Conservation (phyloP, 176 grass and related monocot species). For the Saccharum spontaneum region DNA sequence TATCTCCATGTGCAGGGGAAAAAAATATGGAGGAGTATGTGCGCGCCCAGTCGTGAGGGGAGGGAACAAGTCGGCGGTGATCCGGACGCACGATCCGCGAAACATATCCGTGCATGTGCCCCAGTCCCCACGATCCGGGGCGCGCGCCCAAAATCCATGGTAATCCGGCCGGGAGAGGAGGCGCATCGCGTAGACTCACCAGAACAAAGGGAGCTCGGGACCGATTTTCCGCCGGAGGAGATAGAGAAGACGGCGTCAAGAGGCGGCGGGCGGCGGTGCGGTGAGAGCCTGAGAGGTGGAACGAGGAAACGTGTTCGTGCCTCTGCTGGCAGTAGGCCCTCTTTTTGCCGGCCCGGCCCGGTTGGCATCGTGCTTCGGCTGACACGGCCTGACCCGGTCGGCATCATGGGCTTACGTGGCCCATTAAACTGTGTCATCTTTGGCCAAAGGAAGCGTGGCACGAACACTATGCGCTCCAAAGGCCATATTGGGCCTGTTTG, state of each 20-base stretch:
- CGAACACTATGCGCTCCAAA: too few species aligned
- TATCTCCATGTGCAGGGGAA: background rate
- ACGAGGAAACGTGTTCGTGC: background rate
- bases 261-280: background rate
- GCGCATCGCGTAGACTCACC: background rate
- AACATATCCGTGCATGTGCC: background rate
- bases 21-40: background rate
- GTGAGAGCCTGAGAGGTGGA: background rate
- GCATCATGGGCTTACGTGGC: too few species aligned
- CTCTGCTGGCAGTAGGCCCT: background rate
- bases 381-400: too few species aligned
- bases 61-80: background rate
- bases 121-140: background rate
- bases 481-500: too few species aligned
- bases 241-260: background rate
- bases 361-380: background rate
- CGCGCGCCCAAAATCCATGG: background rate
- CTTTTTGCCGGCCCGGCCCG: background rate
- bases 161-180: background rate
- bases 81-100: constrained; percentile 1
- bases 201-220: background rate
- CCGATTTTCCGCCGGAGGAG: background rate
- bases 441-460: too few species aligned
- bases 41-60: background rate
- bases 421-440: too few species aligned